phyloP scores from a whole-genome alignment of 768 basidiomycete species.

The Trametes cinnabarina region DNA sequence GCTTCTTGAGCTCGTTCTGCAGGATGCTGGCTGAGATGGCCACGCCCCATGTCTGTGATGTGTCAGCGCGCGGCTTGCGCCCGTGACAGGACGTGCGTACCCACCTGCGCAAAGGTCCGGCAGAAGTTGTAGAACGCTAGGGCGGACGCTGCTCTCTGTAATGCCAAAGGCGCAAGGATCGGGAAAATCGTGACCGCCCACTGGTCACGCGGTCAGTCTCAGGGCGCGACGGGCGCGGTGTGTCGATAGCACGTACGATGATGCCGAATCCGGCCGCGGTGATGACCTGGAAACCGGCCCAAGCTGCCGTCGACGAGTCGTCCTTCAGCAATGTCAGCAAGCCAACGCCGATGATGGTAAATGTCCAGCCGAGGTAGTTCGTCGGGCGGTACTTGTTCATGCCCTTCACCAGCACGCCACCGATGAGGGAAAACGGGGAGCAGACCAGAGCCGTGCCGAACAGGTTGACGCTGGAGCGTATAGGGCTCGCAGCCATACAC shows the following conservation, averaged over 20 bases:
- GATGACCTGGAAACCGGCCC: slow-evolving; percentile 33
- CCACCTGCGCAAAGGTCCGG: slow-evolving; percentile 24
- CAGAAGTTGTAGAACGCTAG: slow-evolving; percentile 32
- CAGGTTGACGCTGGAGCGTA: slow-evolving; percentile 26
- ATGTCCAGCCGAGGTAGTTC: slow-evolving; percentile 36
- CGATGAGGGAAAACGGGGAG: slow-evolving; percentile 30
- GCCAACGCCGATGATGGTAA: slow-evolving; percentile 39
- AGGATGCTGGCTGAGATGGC: slow-evolving; percentile 49
- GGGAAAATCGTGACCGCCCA: slow-evolving; percentile 22
- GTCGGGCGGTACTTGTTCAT: slow-evolving; percentile 29
- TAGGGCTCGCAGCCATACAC: slow-evolving; percentile 34
- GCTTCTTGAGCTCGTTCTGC: slow-evolving; percentile 45
- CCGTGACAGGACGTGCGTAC: neutral
- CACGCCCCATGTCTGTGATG: slow-evolving; percentile 47
- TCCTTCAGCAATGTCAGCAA: slow-evolving; percentile 28
- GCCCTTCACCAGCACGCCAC: slow-evolving; percentile 26
- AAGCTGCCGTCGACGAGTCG: slow-evolving; percentile 21
- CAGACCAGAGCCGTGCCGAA: slow-evolving; percentile 28
- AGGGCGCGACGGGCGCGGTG: too few relatives aligned
- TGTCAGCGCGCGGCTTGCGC: too few relatives aligned
- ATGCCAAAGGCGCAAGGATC: slow-evolving; percentile 29
- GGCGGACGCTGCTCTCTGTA: slow-evolving; percentile 33
- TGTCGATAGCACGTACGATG: slow-evolving; percentile 14
- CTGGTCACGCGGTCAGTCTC: too few relatives aligned
- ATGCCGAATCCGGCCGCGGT: slow-evolving; percentile 18